Evolutionary conservation across 1,284 basidiomycete genomes (phyloP).

Genomic region (Chiua sp.): DNA sequence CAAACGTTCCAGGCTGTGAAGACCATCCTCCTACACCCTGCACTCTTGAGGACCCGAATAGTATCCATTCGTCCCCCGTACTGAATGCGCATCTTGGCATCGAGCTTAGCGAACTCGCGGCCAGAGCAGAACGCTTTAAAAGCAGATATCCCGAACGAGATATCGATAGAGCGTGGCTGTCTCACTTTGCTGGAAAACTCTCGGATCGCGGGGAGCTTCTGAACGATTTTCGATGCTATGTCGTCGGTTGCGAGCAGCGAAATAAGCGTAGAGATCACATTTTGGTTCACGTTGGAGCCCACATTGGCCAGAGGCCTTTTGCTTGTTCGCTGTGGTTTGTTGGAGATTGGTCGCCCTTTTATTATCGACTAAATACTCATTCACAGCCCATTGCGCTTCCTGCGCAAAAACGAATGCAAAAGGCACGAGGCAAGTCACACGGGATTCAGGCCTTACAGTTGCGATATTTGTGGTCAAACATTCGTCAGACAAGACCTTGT

Average conservation of each 20-base stretch:
- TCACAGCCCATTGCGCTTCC: slow-evolving; percentile 59
- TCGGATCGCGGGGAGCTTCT: slow-evolving; percentile 58
- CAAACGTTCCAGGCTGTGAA: background rate
- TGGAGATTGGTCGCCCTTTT: background rate
- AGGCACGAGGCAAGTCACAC: slow-evolving; percentile 70
- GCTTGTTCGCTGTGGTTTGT: slow-evolving; percentile 62
- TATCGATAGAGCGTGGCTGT: slow-evolving; percentile 66
- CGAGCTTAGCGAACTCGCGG: slow-evolving; percentile 53
- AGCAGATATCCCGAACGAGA: slow-evolving; percentile 55
- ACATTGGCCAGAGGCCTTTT: slow-evolving; percentile 69
- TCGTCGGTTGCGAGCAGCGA: slow-evolving; percentile 62
- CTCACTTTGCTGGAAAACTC: slow-evolving; percentile 67
- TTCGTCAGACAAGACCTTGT: slow-evolving; percentile 71
- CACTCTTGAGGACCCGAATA: slow-evolving; percentile 2
- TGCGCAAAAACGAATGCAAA: slow-evolving; percentile 77
- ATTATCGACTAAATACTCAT: slow-evolving; percentile 10
- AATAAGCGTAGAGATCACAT: slow-evolving; percentile 77
- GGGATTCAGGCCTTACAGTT: slow-evolving; percentile 60
- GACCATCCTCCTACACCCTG: slow-evolving; percentile 1
- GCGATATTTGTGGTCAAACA: slow-evolving; percentile 56
- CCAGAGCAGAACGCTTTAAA: slow-evolving; percentile 58
- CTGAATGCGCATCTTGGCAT: slow-evolving; percentile 66
- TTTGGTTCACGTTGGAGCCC: slow-evolving; percentile 70
- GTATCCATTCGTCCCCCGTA: slow-evolving; percentile 49
- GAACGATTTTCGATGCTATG: slow-evolving; percentile 68